A percentile compares a stretch with the other conserved stretches of the same genome.
Conservation (phyloP, 805 yeast species). For the Kuraishia borneana region DNA sequence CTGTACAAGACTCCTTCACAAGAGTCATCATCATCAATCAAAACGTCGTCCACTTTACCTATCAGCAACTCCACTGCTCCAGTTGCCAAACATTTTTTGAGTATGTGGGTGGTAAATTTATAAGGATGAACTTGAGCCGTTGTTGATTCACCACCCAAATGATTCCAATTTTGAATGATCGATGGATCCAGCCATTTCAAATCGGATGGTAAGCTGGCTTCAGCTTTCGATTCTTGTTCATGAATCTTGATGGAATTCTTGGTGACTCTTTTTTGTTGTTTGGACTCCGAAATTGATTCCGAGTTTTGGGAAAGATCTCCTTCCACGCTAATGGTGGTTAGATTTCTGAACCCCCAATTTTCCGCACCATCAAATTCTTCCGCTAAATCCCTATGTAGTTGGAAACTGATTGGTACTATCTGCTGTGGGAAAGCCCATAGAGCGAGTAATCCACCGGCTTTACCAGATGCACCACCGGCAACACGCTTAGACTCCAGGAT, state of each 20-base stretch:
- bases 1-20: conserved; percentile 65
- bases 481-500: conserved; percentile 82
- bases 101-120: conserved; percentile 76
- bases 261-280: conserved; percentile 9
- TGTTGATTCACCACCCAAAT: conserved; percentile 72
- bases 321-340: conserved; percentile 78
- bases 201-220: conserved; percentile 38
- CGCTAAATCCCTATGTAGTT: conserved; percentile 74
- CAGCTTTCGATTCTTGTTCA: conserved; percentile 8
- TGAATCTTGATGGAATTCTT: conserved; percentile 23
- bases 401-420: conserved; percentile 80
- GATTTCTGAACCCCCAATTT: conserved; percentile 88
- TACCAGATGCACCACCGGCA: conserved; percentile 96
- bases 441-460: conserved; percentile 93
- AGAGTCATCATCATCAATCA: conserved; percentile 51
- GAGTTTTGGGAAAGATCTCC: conserved; percentile 47
- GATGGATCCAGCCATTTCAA: conserved; percentile 68
- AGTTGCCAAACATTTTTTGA: conserved; percentile 69
- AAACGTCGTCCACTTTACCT: conserved; percentile 71
- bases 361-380: conserved; percentile 70
- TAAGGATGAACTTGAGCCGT: conserved; percentile 97
- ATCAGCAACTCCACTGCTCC: conserved; percentile 77
- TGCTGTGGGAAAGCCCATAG: conserved; percentile 97
- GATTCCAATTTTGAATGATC: conserved; percentile 61
- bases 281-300: background rate